Conservation (phyloP, 2,329 filamentous ascomycete genomes). For the Aspergillus niger region DNA sequence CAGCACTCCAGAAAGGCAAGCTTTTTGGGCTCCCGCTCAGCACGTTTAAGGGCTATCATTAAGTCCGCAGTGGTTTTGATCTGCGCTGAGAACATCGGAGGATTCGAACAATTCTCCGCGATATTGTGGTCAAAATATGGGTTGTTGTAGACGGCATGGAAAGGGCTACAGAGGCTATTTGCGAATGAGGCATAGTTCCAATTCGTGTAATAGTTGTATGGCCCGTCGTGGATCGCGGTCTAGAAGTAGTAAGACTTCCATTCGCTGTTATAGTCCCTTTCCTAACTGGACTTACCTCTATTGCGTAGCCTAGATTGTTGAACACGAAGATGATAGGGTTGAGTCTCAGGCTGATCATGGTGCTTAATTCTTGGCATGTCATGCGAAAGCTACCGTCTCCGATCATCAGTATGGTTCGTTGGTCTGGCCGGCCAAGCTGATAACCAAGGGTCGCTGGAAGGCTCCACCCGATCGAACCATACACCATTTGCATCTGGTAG, state of each 20-base stretch:
- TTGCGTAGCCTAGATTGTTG: constrained; percentile 14
- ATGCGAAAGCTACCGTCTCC: constrained; percentile 22
- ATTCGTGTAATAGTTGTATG: constrained; percentile 5
- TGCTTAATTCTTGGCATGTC: constrained; percentile 55
- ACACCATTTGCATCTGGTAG: constrained; percentile 14
- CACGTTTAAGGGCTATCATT: too few species aligned
- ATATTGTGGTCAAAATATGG: too few species aligned
- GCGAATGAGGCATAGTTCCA: constrained; percentile 4
- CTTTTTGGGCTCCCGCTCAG: too few species aligned
- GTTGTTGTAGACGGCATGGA: too few species aligned
- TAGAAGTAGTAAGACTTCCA: not conserved
- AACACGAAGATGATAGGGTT: constrained; percentile 12
- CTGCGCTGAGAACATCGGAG: too few species aligned
- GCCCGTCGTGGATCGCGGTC: constrained; percentile 5
- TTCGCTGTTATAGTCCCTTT: not conserved
- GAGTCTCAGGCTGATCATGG: constrained; percentile 65
- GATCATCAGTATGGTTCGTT: constrained; percentile 12
- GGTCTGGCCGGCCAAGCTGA: constrained; percentile 4
- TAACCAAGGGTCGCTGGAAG: constrained; percentile 8
- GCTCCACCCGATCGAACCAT: constrained; percentile 19
- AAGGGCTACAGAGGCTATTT: too few species aligned
- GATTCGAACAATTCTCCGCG: too few species aligned
- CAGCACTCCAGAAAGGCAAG: too few species aligned
- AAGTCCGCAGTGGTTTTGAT: too few species aligned
- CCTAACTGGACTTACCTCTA: constrained; percentile 8